Base-by-base conservation (phyloP, 805 yeast species). In the Nakazawaea wyomingensis region DNA sequence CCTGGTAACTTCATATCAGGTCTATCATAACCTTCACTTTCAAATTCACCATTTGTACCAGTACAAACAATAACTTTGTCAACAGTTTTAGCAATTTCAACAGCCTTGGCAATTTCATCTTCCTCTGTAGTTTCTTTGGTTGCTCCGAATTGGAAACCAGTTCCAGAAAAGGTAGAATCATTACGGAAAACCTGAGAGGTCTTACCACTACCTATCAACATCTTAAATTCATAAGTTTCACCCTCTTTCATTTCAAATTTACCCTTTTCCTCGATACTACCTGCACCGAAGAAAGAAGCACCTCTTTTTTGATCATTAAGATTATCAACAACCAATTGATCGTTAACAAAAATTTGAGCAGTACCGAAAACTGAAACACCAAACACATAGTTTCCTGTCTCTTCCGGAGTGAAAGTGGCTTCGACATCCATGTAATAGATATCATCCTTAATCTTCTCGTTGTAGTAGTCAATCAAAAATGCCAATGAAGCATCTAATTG, bases 351-450 rank as follows among this genome's bases (percentile, higher is more conserved):
- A 18, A 80, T 45, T 53, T 68, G 69, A 24, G 77, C 82, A 29
- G 81, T 72, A 20, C 85, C 85, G 37, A 64, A 52, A 28, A 71
- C 71, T 13, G 74, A 57, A 42, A 73, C 57, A 19, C 83, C 84
- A 52, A 80, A 71, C 44, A 68, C 69, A 52, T 72, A 78, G 17
- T 56, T 63, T 10, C 73, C 80, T 37, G 71, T 49, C 38, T 64
- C 67, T 29, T 74, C 78, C 3, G 82, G 76, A 11, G 49, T 56
- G 49, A 66, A 76, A 30, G 55, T 43, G 37, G 74, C 74, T 41
- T 63, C 69, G 46, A 76, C 53, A 26, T 65, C 72, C 17, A 64
- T 69, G 50, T 71, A 78, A 51, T 62, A 75, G 34, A 60, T 14
- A 18, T 31, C 35, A 11, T 44, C 40, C 4, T 28, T 32, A 47